phyloP scores from a whole-genome alignment of 805 yeast species.

The Ogataea parapolymorpha region DNA sequence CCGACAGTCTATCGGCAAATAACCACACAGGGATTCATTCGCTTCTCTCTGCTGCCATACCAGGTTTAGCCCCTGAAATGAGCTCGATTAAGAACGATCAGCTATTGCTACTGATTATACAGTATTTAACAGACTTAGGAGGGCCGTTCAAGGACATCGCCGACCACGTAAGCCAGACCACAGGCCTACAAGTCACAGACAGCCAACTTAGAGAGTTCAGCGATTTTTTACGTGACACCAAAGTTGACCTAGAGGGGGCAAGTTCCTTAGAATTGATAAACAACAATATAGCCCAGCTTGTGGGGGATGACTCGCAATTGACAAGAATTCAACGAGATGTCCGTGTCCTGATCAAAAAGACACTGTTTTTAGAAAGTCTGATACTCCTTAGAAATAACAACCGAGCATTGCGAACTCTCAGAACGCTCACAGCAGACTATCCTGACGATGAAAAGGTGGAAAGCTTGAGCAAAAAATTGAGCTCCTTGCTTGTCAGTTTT shows the following conservation, averaged over 20 bases:
- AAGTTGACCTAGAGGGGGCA: conserved; percentile 6
- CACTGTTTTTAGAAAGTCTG: conserved; percentile 40
- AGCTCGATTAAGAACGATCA: conserved; percentile 17
- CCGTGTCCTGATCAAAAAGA: conserved; percentile 36
- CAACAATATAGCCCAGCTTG: conserved; percentile 4
- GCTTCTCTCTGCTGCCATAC: conserved; percentile 4
- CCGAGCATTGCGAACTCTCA: conserved; percentile 37
- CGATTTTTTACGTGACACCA: conserved; percentile 6
- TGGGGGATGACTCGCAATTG: not conserved
- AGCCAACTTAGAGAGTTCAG: conserved; percentile 1
- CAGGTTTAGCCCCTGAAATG: conserved; percentile 1
- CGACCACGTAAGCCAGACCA: conserved; percentile 11
- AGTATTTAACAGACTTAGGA: conserved; percentile 20
- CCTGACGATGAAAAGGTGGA: conserved; percentile 13
- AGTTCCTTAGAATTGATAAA: conserved; percentile 3
- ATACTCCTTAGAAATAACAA: conserved; percentile 31
- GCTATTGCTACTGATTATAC: conserved; percentile 20
- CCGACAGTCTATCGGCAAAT: not conserved
- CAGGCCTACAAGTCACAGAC: conserved; percentile 18
- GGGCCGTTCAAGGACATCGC: conserved; percentile 15
- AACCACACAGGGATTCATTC: not conserved
- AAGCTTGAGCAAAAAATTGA: conserved; percentile 13
- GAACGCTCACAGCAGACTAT: conserved; percentile 29
- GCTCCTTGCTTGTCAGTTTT: conserved; percentile 26
- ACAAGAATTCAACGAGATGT: conserved; percentile 10